Percentiles rank a stretch among this genome's conserved stretches.
These are phyloP conservation scores for Populus simonii DNA, from an alignment of 345 rosid genomes.

Conservation along the genomic window DNA sequence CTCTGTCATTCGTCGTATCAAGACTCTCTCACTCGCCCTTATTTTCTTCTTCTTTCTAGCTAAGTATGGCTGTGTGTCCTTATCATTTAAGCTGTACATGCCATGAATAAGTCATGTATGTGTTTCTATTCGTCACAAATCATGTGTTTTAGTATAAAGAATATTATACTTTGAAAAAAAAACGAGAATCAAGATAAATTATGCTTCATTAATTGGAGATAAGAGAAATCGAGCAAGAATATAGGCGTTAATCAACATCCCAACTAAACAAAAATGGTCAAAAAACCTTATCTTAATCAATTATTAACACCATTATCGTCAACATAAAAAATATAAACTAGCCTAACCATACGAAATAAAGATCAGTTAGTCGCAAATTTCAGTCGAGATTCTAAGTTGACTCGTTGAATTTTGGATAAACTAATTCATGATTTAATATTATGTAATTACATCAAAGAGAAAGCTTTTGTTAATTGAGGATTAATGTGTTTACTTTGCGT, in stretches of 20 bases:
- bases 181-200: not conserved
- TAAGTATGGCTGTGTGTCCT: not conserved
- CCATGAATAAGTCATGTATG: not conserved
- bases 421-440: not conserved
- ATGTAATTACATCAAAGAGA: no score
- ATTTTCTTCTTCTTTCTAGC: not conserved
- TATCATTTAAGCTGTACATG: not conserved
- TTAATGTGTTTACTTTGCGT: not conserved
- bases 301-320: not conserved
- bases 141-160: not conserved
- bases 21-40: not conserved
- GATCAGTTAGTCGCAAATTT: not conserved
- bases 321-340: not conserved
- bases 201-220: not conserved
- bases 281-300: no score
- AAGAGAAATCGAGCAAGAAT: not conserved
- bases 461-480: not conserved
- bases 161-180: not conserved
- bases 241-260: not conserved
- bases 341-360: not conserved
- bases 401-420: not conserved
- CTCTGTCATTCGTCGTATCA: not conserved
- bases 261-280: no score
- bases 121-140: not conserved
- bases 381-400: not conserved